A percentile compares a stretch with the other conserved stretches of the same genome.
Conservation (phyloP, 1,139 yeast genomes). For the Geotrichum macrosporum region DNA sequence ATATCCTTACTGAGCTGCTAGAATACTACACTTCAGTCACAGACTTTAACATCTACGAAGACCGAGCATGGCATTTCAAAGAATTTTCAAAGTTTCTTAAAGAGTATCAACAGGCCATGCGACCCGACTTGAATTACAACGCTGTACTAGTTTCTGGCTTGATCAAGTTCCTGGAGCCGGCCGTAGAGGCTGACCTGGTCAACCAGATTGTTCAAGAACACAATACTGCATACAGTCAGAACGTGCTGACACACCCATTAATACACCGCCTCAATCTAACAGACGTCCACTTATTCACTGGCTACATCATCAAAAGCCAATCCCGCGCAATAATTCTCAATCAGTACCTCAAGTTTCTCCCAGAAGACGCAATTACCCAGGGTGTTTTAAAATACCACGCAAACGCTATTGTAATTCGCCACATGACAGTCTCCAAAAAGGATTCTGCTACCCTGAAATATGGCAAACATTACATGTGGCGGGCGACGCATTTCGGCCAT, state of each 20-base stretch:
- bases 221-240: constrained; percentile 28
- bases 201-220: constrained; percentile 34
- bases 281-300: constrained; percentile 16
- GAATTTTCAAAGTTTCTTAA: constrained; percentile 37
- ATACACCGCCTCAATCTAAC: constrained; percentile 2
- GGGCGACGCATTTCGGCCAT: constrained; percentile 32
- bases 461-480: constrained; percentile 27
- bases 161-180: constrained; percentile 35
- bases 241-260: background rate
- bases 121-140: constrained; percentile 29
- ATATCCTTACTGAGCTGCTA: constrained; percentile 39
- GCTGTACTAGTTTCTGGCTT: constrained; percentile 34
- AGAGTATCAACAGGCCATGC: constrained; percentile 31
- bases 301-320: constrained; percentile 14
- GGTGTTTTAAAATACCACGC: constrained; percentile 15
- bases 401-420: constrained; percentile 17
- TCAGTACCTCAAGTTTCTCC: constrained; percentile 1
- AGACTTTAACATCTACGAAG: constrained; percentile 43
- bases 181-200: constrained; percentile 34
- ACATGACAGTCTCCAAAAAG: constrained; percentile 10
- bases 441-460: constrained; percentile 7
- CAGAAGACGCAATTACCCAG: background rate
- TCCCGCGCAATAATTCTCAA: constrained; percentile 13
- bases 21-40: constrained; percentile 33
- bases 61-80: constrained; percentile 40